Percentiles rank a stretch among this genome's conserved stretches.
phyloP scores from a whole-genome alignment of 352 stramenopile species.

The Saprolegnia diclina region DNA sequence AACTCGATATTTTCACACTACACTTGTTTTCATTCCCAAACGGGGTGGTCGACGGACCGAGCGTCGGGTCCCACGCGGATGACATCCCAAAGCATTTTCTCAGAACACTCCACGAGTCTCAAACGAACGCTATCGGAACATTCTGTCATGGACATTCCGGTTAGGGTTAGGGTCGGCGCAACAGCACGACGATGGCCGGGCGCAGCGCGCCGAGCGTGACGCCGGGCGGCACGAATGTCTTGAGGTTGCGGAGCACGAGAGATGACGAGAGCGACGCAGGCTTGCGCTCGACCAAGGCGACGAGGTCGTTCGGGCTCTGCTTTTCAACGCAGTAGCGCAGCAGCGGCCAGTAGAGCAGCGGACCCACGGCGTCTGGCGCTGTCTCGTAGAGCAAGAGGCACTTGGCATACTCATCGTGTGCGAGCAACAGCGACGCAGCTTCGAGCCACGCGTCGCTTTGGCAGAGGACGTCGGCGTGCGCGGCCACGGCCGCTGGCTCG shows the following conservation, averaged over 20 bases:
- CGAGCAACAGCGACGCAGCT: background rate
- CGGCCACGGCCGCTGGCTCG: background rate
- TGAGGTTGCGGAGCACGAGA: background rate
- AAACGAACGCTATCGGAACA: too few relatives aligned
- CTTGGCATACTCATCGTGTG: background rate
- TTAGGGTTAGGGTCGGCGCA: background rate
- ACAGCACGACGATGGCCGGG: background rate
- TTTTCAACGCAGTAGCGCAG: background rate
- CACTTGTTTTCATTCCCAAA: too few relatives aligned
- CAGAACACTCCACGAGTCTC: too few relatives aligned
- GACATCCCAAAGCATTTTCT: too few relatives aligned
- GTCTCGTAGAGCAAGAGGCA: background rate
- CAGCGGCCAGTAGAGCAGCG: conserved; percentile 4
- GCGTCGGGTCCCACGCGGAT: too few relatives aligned
- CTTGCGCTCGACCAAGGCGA: background rate
- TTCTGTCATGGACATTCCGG: too few relatives aligned
- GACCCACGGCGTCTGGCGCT: background rate
- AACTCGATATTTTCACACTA: background rate
- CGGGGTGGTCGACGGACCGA: too few relatives aligned
- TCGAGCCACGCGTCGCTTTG: conserved; percentile 17
- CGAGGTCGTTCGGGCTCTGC: background rate
- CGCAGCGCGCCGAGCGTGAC: background rate
- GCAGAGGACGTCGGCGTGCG: background rate
- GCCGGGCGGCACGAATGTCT: background rate
- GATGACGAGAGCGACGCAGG: background rate